Percentiles rank a stretch among this genome's conserved stretches.
Conservation (phyloP, 768 basidiomycete genomes). For the Panaeolus cyanescens region DNA sequence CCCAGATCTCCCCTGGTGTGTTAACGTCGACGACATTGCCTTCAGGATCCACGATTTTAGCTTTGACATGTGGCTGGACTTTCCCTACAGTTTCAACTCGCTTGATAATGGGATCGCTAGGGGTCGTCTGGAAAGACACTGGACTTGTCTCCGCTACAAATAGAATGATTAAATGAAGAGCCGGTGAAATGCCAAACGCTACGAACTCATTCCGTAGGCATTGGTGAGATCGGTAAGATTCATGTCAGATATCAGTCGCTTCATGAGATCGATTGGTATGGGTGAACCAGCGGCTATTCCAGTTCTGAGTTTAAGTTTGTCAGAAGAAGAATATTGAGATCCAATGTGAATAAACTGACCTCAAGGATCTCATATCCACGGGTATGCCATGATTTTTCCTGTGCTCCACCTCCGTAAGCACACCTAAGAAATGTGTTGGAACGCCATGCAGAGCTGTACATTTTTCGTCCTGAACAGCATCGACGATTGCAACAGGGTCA, state of each 20-base stretch:
- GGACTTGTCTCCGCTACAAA: conserved; percentile 77
- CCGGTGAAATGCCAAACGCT: background rate
- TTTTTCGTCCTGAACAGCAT: conserved; percentile 64
- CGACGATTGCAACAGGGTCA: conserved; percentile 66
- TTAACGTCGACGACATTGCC: conserved; percentile 70
- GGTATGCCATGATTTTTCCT: conserved; percentile 45
- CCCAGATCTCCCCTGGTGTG: conserved; percentile 72
- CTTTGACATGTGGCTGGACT: conserved; percentile 75
- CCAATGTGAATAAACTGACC: conserved; percentile 41
- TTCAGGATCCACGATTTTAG: conserved; percentile 63
- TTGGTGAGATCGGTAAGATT: conserved; percentile 73
- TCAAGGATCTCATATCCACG: conserved; percentile 50
- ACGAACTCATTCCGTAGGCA: conserved; percentile 88
- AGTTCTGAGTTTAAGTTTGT: conserved; percentile 45
- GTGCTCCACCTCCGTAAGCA: conserved; percentile 66
- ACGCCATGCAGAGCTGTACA: conserved; percentile 86
- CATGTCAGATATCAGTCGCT: conserved; percentile 62
- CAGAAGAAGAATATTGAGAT: background rate
- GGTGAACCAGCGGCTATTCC: conserved; percentile 84
- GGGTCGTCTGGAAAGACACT: conserved; percentile 80
- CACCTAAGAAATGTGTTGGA: conserved; percentile 82
- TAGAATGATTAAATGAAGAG: background rate
- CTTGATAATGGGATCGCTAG: conserved; percentile 67
- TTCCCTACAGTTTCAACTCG: conserved; percentile 84
- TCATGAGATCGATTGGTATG: conserved; percentile 81